phyloP scores from a whole-genome alignment of 257 asterid genomes.

The Nicotiana tabacum region DNA sequence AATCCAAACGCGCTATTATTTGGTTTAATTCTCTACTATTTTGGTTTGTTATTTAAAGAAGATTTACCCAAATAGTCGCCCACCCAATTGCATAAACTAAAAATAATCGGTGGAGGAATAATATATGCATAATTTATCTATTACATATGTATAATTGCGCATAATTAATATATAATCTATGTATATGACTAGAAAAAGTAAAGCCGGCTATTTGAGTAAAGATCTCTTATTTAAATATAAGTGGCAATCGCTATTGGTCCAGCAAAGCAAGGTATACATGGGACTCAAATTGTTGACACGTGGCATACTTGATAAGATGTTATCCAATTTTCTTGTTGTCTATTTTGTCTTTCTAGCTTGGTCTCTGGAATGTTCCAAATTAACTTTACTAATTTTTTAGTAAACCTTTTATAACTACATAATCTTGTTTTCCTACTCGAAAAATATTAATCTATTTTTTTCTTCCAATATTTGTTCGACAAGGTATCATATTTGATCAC shows the following conservation, averaged over 20 bases:
- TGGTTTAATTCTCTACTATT: neutral
- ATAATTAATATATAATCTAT: too few species aligned
- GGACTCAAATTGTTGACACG: conserved; percentile 11
- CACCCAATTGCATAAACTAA: too few species aligned
- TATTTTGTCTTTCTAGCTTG: conserved; percentile 11
- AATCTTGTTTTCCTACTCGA: neutral
- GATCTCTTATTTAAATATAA: too few species aligned
- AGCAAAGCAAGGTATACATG: conserved; percentile 1
- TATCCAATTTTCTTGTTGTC: neutral
- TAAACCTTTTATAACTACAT: neutral
- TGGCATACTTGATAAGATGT: conserved; percentile 1
- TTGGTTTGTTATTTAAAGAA: too few species aligned
- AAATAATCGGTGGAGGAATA: too few species aligned
- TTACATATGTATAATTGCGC: too few species aligned
- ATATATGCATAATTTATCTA: too few species aligned
- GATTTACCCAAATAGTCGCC: too few species aligned
- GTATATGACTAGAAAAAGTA: too few species aligned
- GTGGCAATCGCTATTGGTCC: neutral
- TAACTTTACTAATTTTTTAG: neutral
- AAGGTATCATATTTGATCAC: neutral
- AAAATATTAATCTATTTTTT: neutral
- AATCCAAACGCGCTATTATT: neutral
- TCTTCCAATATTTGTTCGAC: neutral
- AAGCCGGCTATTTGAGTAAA: too few species aligned
- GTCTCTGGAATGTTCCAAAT: conserved; percentile 9